These are phyloP conservation scores for Barnettozyma californica DNA, from an alignment of 805 yeast genomes.

Conservation along the genomic window DNA sequence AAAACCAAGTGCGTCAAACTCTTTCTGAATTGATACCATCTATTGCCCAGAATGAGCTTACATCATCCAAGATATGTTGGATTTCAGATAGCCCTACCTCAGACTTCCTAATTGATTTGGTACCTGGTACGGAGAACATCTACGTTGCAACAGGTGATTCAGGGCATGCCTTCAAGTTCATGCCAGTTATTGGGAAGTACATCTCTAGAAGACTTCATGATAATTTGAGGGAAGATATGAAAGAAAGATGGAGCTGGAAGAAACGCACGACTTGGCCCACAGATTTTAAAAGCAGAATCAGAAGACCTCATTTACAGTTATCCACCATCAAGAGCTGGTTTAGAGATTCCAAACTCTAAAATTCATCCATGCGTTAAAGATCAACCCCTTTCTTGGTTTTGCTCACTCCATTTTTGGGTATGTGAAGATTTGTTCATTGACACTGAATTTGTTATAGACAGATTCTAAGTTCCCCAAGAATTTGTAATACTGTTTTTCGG, in stretches of 20 bases:
- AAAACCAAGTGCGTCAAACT: constrained; percentile 23
- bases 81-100: constrained; percentile 36
- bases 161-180: constrained; percentile 42
- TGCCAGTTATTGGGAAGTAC: constrained; percentile 36
- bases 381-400: neutral
- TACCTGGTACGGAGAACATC: constrained; percentile 30
- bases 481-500: constrained; percentile 5
- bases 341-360: neutral
- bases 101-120: constrained; percentile 35
- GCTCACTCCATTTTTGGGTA: constrained; percentile 4
- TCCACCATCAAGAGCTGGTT: neutral
- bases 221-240: constrained; percentile 21
- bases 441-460: constrained; percentile 2
- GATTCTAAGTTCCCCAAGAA: constrained; percentile 6
- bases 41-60: constrained; percentile 28
- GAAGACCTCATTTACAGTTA: neutral
- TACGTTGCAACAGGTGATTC: constrained; percentile 45
- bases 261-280: neutral
- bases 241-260: constrained; percentile 31
- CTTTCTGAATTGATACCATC: constrained; percentile 35
- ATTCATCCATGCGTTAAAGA: neutral
- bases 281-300: neutral
- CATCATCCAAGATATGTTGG: constrained; percentile 36
- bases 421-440: constrained; percentile 7
- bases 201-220: constrained; percentile 31